Base-by-base conservation (phyloP, 305 asterid genomes). In the Galium porrigens region DNA sequence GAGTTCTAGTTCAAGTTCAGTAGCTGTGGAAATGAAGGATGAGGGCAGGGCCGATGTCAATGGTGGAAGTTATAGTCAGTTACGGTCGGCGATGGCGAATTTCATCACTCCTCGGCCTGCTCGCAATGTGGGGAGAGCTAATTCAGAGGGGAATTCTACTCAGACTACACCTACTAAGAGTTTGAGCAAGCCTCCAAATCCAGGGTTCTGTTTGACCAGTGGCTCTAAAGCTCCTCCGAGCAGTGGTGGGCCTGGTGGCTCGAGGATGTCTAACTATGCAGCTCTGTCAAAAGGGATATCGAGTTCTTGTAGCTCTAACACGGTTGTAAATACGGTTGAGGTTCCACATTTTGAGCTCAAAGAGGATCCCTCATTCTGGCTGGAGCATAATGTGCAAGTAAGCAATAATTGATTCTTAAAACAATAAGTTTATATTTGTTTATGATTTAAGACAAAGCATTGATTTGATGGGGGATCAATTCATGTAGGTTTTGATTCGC, bases 301-400 rank as follows among this genome's bases (percentile, higher is more conserved):
- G 22, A 77, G 77, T 63, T 77, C 88, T 68, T 68, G 83, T 75
- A 82, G 70, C 73, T 70, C 72, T 0, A 46, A 74, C 1, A 73
- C 79, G 60, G 82, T 82, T 68, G 85, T 89, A 61, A 84, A 81
- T 71, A 77, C 88, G 46, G 82, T 77, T 55, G 90, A 84, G 76
- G 96, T 86, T 64, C 99, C 96, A 20, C 75, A 78, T 79, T 94
- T 85, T 76, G 96, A 81, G 58, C 91, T 89, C 60, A 86, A 81
- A 75, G 97, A 87, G 79, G 91, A 94, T 63, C 84, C 95, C 11
- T 86, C 94, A 4, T 94, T 89, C 70, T 94, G 99, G 99, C 76
- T 84, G 86, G 97, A 94, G 65, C 97, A 94, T 79, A 94, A 83
- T 73, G 99, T 94, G 65, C 99, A 94, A 74, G 99, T 89, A 76